Evolutionary conservation across 768 basidiomycete genomes (phyloP).

Genomic region (Cyclocybe cylindracea): DNA sequence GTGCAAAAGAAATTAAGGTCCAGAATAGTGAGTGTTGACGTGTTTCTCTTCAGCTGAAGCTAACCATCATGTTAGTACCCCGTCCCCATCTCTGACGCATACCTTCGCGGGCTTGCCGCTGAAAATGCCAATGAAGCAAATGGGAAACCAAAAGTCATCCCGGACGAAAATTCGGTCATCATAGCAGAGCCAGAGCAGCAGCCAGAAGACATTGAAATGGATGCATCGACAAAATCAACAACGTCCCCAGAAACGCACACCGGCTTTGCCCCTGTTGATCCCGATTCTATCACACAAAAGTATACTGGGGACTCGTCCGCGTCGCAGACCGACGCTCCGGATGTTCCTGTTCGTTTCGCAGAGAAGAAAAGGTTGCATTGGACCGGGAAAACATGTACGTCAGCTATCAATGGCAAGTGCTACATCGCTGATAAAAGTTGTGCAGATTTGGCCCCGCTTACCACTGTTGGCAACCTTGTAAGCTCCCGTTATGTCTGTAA

Average conservation of each 20-base stretch:
- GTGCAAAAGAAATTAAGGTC: conserved; percentile 62
- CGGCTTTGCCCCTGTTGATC: neutral
- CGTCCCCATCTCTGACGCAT: conserved; percentile 61
- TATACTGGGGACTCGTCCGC: conserved; percentile 33
- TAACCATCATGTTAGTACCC: conserved; percentile 49
- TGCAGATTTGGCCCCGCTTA: conserved; percentile 64
- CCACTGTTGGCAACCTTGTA: conserved; percentile 94
- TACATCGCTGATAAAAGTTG: neutral
- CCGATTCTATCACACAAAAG: conserved; percentile 27
- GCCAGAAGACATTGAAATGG: conserved; percentile 24
- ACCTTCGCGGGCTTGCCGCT: conserved; percentile 53
- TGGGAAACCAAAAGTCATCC: conserved; percentile 21
- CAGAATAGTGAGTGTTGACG: conserved; percentile 54
- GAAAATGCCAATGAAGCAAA: conserved; percentile 27
- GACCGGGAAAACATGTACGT: conserved; percentile 82
- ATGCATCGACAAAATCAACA: neutral
- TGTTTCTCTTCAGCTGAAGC: conserved; percentile 1
- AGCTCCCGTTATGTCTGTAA: conserved; percentile 17
- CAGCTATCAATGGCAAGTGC: neutral
- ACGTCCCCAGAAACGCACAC: neutral
- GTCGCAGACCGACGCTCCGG: conserved; percentile 56
- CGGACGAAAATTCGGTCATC: conserved; percentile 26
- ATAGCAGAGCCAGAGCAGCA: conserved; percentile 43
- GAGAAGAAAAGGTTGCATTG: conserved; percentile 92
- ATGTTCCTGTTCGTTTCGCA: conserved; percentile 65